Conservation (phyloP, 306 rosid species). For the Herpetospermum pedunculosum region DNA sequence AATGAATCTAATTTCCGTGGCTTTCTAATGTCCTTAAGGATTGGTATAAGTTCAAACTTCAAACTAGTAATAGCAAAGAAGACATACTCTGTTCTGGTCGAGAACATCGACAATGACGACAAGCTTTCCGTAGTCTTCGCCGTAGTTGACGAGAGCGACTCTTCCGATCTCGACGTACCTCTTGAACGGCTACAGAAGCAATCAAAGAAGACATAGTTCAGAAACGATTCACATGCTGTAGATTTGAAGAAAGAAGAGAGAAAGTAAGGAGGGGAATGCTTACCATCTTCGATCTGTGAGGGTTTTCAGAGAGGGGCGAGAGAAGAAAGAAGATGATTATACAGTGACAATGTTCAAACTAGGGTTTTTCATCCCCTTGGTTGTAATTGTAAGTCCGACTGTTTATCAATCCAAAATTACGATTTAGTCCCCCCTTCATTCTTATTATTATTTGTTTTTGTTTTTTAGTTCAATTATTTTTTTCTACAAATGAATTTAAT, state of each 20-base stretch:
- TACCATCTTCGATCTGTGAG: background rate
- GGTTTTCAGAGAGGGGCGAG: background rate
- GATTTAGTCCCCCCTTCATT: background rate
- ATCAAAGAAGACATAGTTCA: background rate
- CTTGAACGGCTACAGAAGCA: slow-evolving; percentile 22
- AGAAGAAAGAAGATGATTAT: background rate
- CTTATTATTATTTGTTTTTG: too few relatives aligned
- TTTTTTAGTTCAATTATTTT: too few relatives aligned
- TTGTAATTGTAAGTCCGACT: background rate
- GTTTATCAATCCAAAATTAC: background rate
- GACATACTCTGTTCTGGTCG: slow-evolving; percentile 32
- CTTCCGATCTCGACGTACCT: slow-evolving; percentile 39
- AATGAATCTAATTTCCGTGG: background rate
- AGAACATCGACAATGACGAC: slow-evolving; percentile 38
- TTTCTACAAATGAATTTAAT: too few relatives aligned
- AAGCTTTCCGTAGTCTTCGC: slow-evolving; percentile 30
- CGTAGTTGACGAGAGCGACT: slow-evolving; percentile 38
- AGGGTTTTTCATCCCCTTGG: background rate
- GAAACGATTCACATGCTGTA: background rate
- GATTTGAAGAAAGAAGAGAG: background rate
- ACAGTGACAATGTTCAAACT: background rate
- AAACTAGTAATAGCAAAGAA: background rate
- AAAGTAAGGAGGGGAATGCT: background rate
- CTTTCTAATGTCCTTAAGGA: background rate
- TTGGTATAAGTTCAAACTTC: background rate